These are phyloP conservation scores for Tricholoma sp. DNA, from an alignment of 768 basidiomycete species.

Conservation along the genomic window DNA sequence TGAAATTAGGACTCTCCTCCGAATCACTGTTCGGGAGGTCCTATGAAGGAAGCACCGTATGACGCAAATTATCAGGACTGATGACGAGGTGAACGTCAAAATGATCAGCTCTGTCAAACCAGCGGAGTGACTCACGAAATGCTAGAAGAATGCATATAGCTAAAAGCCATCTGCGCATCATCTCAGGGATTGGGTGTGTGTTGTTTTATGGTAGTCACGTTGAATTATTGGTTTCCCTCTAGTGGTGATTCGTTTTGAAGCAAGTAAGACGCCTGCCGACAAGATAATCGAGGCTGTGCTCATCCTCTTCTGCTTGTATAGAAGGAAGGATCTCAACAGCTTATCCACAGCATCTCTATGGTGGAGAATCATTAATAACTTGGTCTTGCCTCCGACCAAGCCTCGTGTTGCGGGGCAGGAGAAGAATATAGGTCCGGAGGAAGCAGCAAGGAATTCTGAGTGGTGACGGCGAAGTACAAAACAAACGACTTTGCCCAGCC, in stretches of 20 bases:
- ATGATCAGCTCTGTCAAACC: not conserved
- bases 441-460: not conserved
- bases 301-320: not conserved
- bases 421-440: not conserved
- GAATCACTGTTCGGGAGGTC: not conserved
- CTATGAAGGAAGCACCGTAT: not conserved
- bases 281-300: not conserved
- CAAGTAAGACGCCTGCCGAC: no score
- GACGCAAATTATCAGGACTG: not conserved
- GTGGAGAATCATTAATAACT: not conserved
- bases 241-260: not conserved
- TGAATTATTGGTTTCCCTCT: not conserved
- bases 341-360: not conserved
- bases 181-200: not conserved
- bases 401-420: not conserved
- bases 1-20: not conserved
- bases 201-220: not conserved
- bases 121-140: not conserved
- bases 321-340: not conserved
- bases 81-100: not conserved
- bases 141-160: not conserved
- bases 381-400: not conserved
- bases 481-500: not conserved
- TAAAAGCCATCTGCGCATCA: not conserved
- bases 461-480: not conserved